Conservation (phyloP, 1,284 basidiomycete species). For the Tylopilus sp. region DNA sequence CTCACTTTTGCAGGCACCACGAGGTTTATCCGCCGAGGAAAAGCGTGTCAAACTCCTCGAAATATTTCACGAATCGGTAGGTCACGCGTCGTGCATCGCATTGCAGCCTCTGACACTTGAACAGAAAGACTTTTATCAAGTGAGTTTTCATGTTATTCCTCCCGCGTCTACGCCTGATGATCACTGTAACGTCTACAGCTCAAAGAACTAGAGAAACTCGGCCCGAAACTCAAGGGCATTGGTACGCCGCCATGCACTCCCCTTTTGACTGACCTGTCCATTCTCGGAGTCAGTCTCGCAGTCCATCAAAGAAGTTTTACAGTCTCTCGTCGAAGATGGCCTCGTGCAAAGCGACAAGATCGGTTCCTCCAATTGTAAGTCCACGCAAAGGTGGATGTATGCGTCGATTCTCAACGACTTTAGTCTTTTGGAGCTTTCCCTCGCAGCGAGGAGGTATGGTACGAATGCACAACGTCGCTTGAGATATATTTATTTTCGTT, state of each 20-base stretch:
- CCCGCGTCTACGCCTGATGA: neutral
- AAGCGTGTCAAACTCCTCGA: constrained; percentile 78
- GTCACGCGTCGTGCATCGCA: constrained; percentile 16
- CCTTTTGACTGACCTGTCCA: neutral
- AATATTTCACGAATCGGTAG: constrained; percentile 85
- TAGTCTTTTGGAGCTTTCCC: constrained; percentile 92
- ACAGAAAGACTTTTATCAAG: constrained; percentile 86
- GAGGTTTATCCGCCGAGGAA: constrained; percentile 76
- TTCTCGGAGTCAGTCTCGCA: constrained; percentile 60
- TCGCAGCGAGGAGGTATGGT: constrained; percentile 80
- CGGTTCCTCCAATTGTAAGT: constrained; percentile 84
- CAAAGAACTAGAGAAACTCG: constrained; percentile 85
- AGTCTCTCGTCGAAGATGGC: constrained; percentile 79
- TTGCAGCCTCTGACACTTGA: constrained; percentile 1
- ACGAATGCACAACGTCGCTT: constrained; percentile 16
- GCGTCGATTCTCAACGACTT: constrained; percentile 28
- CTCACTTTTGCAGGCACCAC: constrained; percentile 54
- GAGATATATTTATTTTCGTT: constrained; percentile 5
- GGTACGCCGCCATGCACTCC: constrained; percentile 42
- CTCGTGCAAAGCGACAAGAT: constrained; percentile 85
- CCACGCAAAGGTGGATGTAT: constrained; percentile 23
- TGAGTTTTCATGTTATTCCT: constrained; percentile 1
- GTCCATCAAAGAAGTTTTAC: constrained; percentile 83
- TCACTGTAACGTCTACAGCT: constrained; percentile 43
- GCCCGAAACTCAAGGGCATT: constrained; percentile 82